phyloP scores from a whole-genome alignment of 2,329 filamentous ascomycete species.

The Pseudogymnoascus sp. region DNA sequence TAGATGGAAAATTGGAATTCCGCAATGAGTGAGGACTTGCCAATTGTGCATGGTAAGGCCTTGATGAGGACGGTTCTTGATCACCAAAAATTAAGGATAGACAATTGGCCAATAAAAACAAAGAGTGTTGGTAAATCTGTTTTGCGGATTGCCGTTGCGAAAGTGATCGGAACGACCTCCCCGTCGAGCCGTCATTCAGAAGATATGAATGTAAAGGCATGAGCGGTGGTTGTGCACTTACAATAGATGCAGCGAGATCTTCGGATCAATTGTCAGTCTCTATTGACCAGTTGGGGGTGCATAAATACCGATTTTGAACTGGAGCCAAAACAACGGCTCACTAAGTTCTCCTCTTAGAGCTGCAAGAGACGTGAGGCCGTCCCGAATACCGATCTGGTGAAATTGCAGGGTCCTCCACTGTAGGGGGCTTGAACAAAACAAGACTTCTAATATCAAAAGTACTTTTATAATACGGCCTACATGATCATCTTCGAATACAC shows the following conservation, averaged over 20 bases:
- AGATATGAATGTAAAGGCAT: conserved; percentile 2
- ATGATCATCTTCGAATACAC: neutral
- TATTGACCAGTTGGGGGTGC: neutral
- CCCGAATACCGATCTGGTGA: neutral
- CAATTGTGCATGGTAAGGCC: neutral
- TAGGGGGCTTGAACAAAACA: neutral
- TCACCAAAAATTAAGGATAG: conserved; percentile 1
- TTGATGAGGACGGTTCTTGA: neutral
- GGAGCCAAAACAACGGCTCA: conserved; percentile 8
- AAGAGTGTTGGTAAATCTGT: neutral
- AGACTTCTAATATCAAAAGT: neutral
- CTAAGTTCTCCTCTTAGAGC: neutral
- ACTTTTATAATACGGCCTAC: neutral
- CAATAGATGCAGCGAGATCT: conserved; percentile 3
- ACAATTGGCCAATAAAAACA: neutral
- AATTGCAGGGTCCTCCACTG: neutral
- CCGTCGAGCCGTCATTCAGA: neutral
- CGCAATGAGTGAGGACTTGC: neutral
- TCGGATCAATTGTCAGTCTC: neutral
- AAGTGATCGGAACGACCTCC: neutral
- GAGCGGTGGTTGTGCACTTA: neutral
- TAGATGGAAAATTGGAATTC: neutral
- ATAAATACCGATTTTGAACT: conserved; percentile 8
- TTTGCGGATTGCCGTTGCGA: neutral
- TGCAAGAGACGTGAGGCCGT: neutral